phyloP scores from a whole-genome alignment of 352 stramenopile species.

The Salisapilia sapeloensis region DNA sequence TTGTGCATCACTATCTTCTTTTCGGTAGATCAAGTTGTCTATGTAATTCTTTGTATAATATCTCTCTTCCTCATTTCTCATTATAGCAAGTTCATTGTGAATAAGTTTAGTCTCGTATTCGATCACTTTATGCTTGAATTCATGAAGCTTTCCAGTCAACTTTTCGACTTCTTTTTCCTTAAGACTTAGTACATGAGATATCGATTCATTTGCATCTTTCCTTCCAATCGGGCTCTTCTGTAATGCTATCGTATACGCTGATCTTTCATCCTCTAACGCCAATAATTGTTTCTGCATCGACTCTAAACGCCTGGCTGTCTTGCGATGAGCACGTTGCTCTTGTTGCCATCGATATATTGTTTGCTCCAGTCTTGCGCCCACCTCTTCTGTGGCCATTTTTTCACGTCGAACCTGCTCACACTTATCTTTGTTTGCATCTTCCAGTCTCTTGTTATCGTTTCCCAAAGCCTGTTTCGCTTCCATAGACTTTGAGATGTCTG shows the following conservation, averaged over 20 bases:
- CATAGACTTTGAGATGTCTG: too few species aligned
- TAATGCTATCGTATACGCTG: conserved; percentile 18
- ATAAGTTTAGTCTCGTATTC: not conserved
- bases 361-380: conserved; percentile 32
- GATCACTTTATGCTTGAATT: not conserved
- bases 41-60: too few species aligned
- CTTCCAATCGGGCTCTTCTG: conserved; percentile 17
- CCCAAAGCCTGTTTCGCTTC: too few species aligned
- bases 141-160: conserved; percentile 4
- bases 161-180: conserved; percentile 31
- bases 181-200: conserved; percentile 19
- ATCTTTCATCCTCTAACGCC: conserved; percentile 33
- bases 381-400: conserved; percentile 27
- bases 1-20: too few species aligned
- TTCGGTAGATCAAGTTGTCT: too few species aligned
- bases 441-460: too few species aligned
- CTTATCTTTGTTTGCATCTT: too few species aligned
- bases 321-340: conserved; percentile 17
- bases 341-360: conserved; percentile 33
- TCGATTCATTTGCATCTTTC: conserved; percentile 9
- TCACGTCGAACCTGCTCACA: conserved; percentile 36
- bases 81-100: conserved; percentile 1
- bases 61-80: too few species aligned
- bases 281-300: conserved; percentile 12
- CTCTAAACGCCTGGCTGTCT: conserved; percentile 19